Evolutionary conservation across 2,329 filamentous ascomycete species (phyloP).

Genomic region (Colletotrichum tropicicola): DNA sequence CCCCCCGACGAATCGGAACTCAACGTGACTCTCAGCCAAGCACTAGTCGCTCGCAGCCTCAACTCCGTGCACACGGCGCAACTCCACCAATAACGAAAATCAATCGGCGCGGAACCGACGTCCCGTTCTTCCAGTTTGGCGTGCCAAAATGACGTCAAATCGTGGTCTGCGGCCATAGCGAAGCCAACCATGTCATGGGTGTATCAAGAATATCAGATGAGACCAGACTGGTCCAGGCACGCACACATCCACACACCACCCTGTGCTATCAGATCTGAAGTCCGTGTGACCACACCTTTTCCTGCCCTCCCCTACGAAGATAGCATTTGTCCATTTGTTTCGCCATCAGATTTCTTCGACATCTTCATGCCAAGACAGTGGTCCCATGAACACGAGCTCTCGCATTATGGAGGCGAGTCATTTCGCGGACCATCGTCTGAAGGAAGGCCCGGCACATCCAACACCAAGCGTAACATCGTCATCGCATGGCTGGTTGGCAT

Average conservation of each 20-base stretch:
- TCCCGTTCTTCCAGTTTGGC: not conserved
- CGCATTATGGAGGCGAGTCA: conserved; percentile 16
- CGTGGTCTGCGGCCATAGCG: not conserved
- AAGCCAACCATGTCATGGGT: not conserved
- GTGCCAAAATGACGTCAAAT: conserved; percentile 5
- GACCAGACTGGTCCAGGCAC: not conserved
- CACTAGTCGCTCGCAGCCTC: not conserved
- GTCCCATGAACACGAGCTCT: not conserved
- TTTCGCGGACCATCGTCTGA: conserved; percentile 11
- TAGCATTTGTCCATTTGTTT: not conserved
- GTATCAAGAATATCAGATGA: conserved; percentile 26
- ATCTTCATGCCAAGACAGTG: not conserved
- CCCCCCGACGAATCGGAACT: conserved; percentile 16
- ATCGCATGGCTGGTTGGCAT: not conserved
- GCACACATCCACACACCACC: not conserved
- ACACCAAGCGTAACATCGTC: conserved; percentile 6
- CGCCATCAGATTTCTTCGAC: not conserved
- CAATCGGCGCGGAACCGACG: not conserved
- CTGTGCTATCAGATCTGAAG: not conserved
- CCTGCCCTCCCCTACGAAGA: no score
- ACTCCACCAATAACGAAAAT: not conserved
- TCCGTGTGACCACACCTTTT: not conserved
- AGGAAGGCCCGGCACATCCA: not conserved
- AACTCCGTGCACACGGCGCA: not conserved
- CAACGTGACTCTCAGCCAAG: not conserved